Evolutionary conservation across 2,329 filamentous ascomycete species (phyloP), one percentile per base, ranked within the genome.

Genomic region (Cercospora zeae-maydis): DNA sequence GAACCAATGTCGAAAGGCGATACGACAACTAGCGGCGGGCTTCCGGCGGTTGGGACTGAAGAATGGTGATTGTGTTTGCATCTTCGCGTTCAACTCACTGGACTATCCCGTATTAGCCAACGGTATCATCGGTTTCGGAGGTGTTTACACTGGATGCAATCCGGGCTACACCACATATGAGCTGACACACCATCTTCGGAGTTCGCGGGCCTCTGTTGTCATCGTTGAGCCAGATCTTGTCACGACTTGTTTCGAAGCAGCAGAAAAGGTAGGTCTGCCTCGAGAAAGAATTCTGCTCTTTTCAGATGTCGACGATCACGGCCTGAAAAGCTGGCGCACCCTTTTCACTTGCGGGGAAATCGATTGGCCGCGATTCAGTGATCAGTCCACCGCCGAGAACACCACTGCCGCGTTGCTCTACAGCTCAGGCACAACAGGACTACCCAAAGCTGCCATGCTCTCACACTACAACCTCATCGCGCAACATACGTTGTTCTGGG

Each of bases 391-490:
- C 30, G 77, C 74, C 58, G 78, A 77, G 65, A 76, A 71, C 63
- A 87, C 80, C 3, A 77, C 74, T 11, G 85, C 77, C 13, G 81
- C 71, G 63, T 78, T 77, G 66, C 74, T 77, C 9, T 86, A 83
- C 66, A 84, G 81, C 66, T 83, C 80, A 52, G 84, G 84, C 1
- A 87, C 84, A 0, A 86, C 84, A 0, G 65, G 62, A 19, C 73
- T 86, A 1, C 84, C 85, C 0, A 88, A 88, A 70, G 83, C 82
- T 0, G 81, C 83, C 16, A 79, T 80, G 63, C 69, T 86, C 51
- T 82, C 82, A 1, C 86, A 88, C 70, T 75, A 78, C 63, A 87
- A 86, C 67, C 74, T 86, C 16, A 78, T 84, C 21, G 82, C 84
- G 0, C 78, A 84, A 69, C 80, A 83, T 68, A 77, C 78, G 2